phyloP scores from a whole-genome alignment of 306 rosid species.

The cucumber (Cucumis sativus) region DNA sequence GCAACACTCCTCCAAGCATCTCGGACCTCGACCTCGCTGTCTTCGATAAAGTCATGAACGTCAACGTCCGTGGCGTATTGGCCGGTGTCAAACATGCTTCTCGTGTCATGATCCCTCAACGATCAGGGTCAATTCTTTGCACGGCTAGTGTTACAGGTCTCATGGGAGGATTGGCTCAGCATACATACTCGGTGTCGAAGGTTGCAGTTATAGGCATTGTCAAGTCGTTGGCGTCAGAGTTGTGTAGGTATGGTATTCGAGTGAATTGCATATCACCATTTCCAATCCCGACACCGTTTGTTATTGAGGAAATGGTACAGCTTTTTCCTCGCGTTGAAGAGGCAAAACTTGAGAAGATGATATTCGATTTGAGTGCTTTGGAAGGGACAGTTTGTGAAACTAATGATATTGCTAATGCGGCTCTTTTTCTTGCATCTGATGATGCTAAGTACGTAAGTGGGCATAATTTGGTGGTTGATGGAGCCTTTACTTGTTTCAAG shows the following conservation, averaged over 20 bases:
- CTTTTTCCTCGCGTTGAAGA: conserved; percentile 33
- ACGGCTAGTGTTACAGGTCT: conserved; percentile 73
- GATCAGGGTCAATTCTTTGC: conserved; percentile 58
- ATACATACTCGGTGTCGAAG: conserved; percentile 65
- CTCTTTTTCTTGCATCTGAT: conserved; percentile 67
- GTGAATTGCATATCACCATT: conserved; percentile 72
- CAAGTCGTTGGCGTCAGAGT: conserved; percentile 55
- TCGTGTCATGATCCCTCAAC: conserved; percentile 64
- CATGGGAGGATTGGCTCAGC: conserved; percentile 68
- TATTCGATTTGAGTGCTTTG: conserved; percentile 33
- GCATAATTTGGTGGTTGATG: conserved; percentile 78
- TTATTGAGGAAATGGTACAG: conserved; percentile 31
- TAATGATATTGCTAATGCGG: conserved; percentile 66
- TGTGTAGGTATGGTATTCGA: conserved; percentile 51
- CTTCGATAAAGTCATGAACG: conserved; percentile 50
- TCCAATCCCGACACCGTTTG: conserved; percentile 58
- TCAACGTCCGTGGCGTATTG: conserved; percentile 64
- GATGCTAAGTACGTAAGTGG: conserved; percentile 74
- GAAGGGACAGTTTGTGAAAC: conserved; percentile 59
- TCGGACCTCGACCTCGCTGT: conserved; percentile 39
- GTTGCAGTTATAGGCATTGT: conserved; percentile 57
- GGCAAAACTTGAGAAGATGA: conserved; percentile 23
- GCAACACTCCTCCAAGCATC: conserved; percentile 58
- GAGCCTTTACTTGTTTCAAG: conserved; percentile 81
- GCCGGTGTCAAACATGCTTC: conserved; percentile 79